These are phyloP conservation scores for Flaveria linearis DNA, from an alignment of 129 eudicot species.

Conservation along the genomic window DNA sequence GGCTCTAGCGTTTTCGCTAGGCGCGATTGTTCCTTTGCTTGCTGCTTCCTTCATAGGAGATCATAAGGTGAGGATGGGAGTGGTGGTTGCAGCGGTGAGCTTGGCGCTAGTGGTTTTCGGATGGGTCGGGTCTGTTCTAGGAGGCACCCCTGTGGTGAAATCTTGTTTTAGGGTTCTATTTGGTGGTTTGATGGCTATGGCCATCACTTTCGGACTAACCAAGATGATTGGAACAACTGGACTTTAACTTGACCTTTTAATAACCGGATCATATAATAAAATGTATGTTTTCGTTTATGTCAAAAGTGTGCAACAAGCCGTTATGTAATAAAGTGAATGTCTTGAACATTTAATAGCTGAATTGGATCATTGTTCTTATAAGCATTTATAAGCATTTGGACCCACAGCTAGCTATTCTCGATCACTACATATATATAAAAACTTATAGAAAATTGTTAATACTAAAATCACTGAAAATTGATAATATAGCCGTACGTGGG, in stretches of 20 bases:
- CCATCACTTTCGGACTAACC: conserved; percentile 33
- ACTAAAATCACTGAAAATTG: no score
- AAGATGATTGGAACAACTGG: conserved; percentile 34
- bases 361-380: neutral
- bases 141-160: conserved; percentile 37
- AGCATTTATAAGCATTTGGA: neutral
- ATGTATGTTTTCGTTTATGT: neutral
- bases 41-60: conserved; percentile 46
- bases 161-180: conserved; percentile 31
- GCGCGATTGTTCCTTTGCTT: conserved; percentile 50
- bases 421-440: no score
- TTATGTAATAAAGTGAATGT: neutral
- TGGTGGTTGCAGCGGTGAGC: conserved; percentile 42
- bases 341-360: neutral
- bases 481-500: no score
- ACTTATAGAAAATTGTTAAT: no score
- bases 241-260: neutral
- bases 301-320: neutral
- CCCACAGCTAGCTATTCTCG: no score
- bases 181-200: conserved; percentile 46
- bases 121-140: conserved; percentile 27
- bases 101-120: conserved; percentile 34
- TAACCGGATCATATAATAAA: neutral
- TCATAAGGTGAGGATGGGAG: conserved; percentile 42
- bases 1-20: conserved; percentile 48